Evolutionary conservation across 2,329 filamentous ascomycete species (phyloP), one percentile per base, ranked within the genome.

Genomic region (Trichoderma sp.): DNA sequence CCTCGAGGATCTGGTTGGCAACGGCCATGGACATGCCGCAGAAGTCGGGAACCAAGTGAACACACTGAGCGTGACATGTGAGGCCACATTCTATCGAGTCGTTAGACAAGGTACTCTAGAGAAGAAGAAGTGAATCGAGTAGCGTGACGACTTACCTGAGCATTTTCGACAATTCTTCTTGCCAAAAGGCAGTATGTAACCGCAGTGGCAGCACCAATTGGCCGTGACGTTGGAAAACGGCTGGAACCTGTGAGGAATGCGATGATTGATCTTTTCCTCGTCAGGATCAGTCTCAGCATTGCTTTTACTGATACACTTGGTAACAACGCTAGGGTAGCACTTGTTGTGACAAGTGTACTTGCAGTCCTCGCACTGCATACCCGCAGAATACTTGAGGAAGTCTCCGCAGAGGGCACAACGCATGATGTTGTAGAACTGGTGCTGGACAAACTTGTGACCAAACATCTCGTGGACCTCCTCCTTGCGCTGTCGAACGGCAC

Each of bases 341-440:
- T 98, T 97, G 74, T 93, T 94, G 80, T 99, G 95, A 80, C 95
- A 99, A 45, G 94, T 98, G 82, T 98, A 98, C 82, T 98, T 98
- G 90, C 95, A 99, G 81, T 99, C 95, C 72, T 96, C 92, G 80
- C 95, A 99, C 82, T 99, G 95, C 94, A 99, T 99, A 70, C 95
- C 95, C 25, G 95, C 92, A 58, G 94, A 96, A 78, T 98, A 98
- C 78, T 98, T 99, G 81, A 99, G 90, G 76, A 99, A 98, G 73
- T 99, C 95, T 69, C 94, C 95, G 78, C 95, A 99, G 39, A 98
- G 89, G 15, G 95, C 95, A 80, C 95, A 99, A 70, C 95, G 94
- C 95, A 99, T 99, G 77, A 99, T 97, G 85, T 98, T 99, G 89
- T 98, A 99, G 80, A 99, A 99, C 79, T 97, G 95, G 78, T 97